Base-by-base conservation (phyloP, 176 grass and related monocot genomes). In the Eremochloa ophiuroides region DNA sequence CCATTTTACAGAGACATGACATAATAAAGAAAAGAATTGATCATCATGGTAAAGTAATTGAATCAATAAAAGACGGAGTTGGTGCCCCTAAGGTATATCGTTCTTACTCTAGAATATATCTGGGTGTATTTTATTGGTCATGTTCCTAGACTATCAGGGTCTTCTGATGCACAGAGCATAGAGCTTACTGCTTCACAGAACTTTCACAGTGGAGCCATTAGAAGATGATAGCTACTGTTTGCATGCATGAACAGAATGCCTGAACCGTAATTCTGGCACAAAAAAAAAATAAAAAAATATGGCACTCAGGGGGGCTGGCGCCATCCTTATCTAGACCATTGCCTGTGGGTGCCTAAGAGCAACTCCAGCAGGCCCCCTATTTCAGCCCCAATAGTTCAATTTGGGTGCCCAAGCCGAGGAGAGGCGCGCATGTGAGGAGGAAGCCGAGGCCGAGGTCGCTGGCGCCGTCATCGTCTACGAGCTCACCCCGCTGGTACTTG, bases 1-100 rank as follows among this genome's bases (percentile, higher is more conserved):
- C 26, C 75, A 37, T 82, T 55, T 90, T 93, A 80, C 75, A 99
- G 96, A 93, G 83, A 73, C 96, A 99, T 86, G 96, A 99, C 73
- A 99, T 99, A 84, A 73, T 85, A 78, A 99, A 99, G 93, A 99
- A 89, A 95, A 91, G 96, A 83, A 88, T 99, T 28, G 87, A 89
- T 62, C 73, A 88, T 77, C 83, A 88, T 73, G 96, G 93, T 40
- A 99, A 89, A 39, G 87, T 93, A 82, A 93, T 99, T 85, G 93
- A 93, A 79, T 95, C 93, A 65, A 99, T 89, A 88, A 92, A 95
- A 80, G 96, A 88, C 38, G 85, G 91, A 77, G 80, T 99, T 68
- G 96, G 96, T 78, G 80, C 87, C 18, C 89, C 91, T 60, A 95
- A 99, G 96, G 96, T 99, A 88, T 53, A 46, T 20, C 70, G 15